Percentiles rank a stretch among this genome's conserved stretches.
These are phyloP conservation scores for Phytophthora cactorum DNA, from an alignment of 352 stramenopile species.

Conservation along the genomic window DNA sequence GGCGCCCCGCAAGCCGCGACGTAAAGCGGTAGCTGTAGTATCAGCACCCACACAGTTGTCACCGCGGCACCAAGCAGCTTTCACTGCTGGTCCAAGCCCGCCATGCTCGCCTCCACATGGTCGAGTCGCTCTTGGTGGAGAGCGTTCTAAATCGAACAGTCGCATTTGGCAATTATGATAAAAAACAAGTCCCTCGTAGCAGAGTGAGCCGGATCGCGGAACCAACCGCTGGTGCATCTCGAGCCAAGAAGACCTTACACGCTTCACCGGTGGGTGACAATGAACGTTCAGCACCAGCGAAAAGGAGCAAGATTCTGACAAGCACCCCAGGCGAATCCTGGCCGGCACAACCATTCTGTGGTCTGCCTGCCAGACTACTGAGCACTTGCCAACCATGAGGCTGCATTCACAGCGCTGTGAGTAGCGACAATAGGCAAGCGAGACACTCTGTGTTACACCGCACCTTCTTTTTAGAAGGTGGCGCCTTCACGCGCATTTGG, in stretches of 20 bases:
- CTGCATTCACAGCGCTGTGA: constrained; percentile 5
- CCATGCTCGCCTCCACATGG: constrained; percentile 22
- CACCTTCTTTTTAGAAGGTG: constrained; percentile 30
- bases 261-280: neutral
- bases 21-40: constrained; percentile 13
- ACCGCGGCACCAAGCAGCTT: constrained; percentile 12
- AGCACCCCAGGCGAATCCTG: too few relatives aligned
- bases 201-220: constrained; percentile 20
- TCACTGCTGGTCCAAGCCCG: neutral
- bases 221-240: neutral
- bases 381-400: constrained; percentile 17
- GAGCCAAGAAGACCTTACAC: neutral
- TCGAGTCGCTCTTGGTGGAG: constrained; percentile 17
- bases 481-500: neutral
- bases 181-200: constrained; percentile 13
- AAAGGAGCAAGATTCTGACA: constrained; percentile 2
- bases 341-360: neutral
- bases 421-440: constrained; percentile 16
- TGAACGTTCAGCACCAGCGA: constrained; percentile 13
- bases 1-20: too few relatives aligned
- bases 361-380: constrained; percentile 9
- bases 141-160: constrained; percentile 24
- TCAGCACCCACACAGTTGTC: constrained; percentile 22
- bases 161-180: neutral
- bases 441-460: constrained; percentile 35